A percentile compares a stretch with the other conserved stretches of the same genome.
phyloP scores from a whole-genome alignment of 2,329 filamentous ascomycete genomes.

The Xylaria sp. region DNA sequence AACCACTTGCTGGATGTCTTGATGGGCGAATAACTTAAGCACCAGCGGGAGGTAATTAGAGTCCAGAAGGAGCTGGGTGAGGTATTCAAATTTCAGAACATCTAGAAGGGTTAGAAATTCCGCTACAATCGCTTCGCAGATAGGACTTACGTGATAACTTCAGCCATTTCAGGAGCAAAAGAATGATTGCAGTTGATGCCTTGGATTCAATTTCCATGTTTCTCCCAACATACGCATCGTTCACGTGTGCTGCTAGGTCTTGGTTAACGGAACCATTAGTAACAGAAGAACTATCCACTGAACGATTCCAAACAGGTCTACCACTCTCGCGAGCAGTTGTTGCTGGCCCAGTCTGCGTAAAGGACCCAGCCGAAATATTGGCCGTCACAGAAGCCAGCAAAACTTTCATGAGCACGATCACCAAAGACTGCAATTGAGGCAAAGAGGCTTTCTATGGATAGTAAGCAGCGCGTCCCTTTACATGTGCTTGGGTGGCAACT shows the following conservation, averaged over 20 bases:
- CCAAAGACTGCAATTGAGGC: constrained; percentile 87
- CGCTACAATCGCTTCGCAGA: constrained; percentile 20
- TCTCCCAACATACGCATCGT: constrained; percentile 78
- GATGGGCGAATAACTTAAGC: constrained; percentile 90
- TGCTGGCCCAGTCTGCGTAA: constrained; percentile 49
- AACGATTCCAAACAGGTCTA: constrained; percentile 42
- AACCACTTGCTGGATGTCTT: constrained; percentile 89
- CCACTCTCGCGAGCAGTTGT: constrained; percentile 50
- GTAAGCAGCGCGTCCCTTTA: constrained; percentile 39
- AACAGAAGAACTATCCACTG: constrained; percentile 40
- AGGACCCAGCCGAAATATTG: constrained; percentile 67
- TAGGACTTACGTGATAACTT: constrained; percentile 81
- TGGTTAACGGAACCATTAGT: constrained; percentile 41
- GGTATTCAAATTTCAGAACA: constrained; percentile 92
- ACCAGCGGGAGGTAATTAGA: constrained; percentile 94
- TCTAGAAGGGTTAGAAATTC: constrained; percentile 57
- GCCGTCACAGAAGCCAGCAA: constrained; percentile 87
- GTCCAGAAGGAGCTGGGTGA: constrained; percentile 91
- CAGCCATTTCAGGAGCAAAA: constrained; percentile 95
- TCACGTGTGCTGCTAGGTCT: constrained; percentile 59
- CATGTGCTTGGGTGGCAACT: constrained; percentile 46
- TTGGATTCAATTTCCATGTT: constrained; percentile 88
- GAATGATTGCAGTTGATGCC: constrained; percentile 85
- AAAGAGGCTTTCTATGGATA: constrained; percentile 69
- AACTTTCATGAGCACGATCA: constrained; percentile 90